Percentiles rank a stretch among this genome's conserved stretches.
Conservation (phyloP, 148 eudicot genomes). For the Vaccinium darrowii region DNA sequence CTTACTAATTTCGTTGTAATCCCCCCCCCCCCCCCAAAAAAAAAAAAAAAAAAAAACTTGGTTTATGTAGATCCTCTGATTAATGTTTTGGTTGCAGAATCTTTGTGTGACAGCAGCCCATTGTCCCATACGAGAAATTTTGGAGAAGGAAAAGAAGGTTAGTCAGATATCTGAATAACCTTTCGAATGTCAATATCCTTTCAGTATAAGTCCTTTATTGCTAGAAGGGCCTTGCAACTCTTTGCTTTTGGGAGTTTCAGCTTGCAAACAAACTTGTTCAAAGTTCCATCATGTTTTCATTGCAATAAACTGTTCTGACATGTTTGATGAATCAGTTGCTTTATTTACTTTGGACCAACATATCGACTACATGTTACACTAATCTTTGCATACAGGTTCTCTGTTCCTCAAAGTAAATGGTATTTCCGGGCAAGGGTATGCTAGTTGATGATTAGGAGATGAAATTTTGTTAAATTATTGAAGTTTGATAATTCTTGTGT, state of each 20-base stretch:
- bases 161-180: background rate
- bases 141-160: slow-evolving; percentile 88
- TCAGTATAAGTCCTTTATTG: background rate
- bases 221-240: too few species aligned
- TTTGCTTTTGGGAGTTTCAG: background rate
- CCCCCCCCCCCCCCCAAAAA: too few species aligned
- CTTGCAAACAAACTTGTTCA: background rate
- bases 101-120: slow-evolving; percentile 93
- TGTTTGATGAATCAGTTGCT: background rate
- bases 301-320: background rate
- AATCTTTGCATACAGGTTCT: background rate
- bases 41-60: too few species aligned
- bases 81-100: slow-evolving; percentile 52
- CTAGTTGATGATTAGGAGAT: background rate
- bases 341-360: background rate
- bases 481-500: background rate
- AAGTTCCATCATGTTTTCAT: background rate
- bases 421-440: background rate
- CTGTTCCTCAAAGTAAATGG: background rate
- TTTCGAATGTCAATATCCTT: background rate
- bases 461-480: background rate
- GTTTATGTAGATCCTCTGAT: background rate
- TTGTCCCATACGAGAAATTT: slow-evolving; percentile 88
- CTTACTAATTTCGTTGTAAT: background rate
- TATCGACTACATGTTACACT: background rate